Evolutionary conservation across 1,284 basidiomycete genomes (phyloP).

Genomic region (Neolentinus lepideus): DNA sequence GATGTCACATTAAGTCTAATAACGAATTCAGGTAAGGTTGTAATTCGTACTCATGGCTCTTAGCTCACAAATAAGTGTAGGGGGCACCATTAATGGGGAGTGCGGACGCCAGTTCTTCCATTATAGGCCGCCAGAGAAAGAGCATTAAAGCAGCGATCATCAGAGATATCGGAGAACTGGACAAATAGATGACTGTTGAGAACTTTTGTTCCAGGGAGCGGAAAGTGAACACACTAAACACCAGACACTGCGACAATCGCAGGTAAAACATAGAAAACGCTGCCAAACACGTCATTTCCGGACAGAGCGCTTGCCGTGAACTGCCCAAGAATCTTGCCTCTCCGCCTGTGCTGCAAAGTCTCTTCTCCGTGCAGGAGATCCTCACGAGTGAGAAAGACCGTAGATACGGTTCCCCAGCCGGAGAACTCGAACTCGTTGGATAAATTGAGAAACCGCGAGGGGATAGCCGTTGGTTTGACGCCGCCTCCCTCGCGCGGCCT

Average conservation of each 20-base stretch:
- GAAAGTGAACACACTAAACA: slow-evolving; percentile 39
- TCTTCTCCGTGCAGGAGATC: slow-evolving; percentile 26
- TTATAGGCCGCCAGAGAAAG: slow-evolving; percentile 63
- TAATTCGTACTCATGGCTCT: neutral
- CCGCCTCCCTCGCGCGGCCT: slow-evolving; percentile 37
- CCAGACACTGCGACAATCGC: slow-evolving; percentile 51
- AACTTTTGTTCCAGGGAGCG: neutral
- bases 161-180: slow-evolving; percentile 61
- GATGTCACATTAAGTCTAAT: slow-evolving; percentile 48
- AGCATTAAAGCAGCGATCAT: slow-evolving; percentile 51
- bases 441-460: slow-evolving; percentile 59
- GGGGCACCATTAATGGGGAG: slow-evolving; percentile 63
- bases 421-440: slow-evolving; percentile 59
- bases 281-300: slow-evolving; percentile 62
- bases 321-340: slow-evolving; percentile 41
- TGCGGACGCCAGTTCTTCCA: slow-evolving; percentile 62
- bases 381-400: slow-evolving; percentile 32
- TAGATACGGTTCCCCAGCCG: slow-evolving; percentile 52
- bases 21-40: too few species aligned
- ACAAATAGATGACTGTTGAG: neutral
- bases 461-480: slow-evolving; percentile 36
- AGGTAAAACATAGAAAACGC: slow-evolving; percentile 67
- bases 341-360: slow-evolving; percentile 23
- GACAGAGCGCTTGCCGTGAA: slow-evolving; percentile 54
- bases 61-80: slow-evolving; percentile 52